Base-by-base conservation (phyloP, 2,329 filamentous ascomycete genomes). In the Trichophyton benhamiae region DNA sequence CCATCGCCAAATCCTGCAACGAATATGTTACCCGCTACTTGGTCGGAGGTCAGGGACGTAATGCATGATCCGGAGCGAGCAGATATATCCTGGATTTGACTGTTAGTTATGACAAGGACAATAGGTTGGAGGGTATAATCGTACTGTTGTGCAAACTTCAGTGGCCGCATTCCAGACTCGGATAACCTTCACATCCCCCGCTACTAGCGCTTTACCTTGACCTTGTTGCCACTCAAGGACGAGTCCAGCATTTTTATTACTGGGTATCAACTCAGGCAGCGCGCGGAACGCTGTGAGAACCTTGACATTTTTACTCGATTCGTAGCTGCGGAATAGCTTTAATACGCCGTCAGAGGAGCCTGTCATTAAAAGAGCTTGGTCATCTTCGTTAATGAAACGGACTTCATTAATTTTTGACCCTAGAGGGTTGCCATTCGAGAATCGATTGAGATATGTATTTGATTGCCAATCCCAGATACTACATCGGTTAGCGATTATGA, bases 161-260 rank as follows among this genome's bases (percentile, higher is more conserved):
- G 89, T 88, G 6, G 89, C 90, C 15, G 92, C 92, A 70, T 95
- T 94, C 94, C 94, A 99, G 38, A 97, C 89, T 41, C 91, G 84
- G 67, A 99, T 96, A 38, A 96, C 89, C 62, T 94, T 89, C 60
- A 96, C 90, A 72, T 99, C 94, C 52, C 94, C 94, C 9, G 94
- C 94, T 36, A 97, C 94, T n/a, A 99, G 81, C 6, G 95, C 87
- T 63, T 90, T 89, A 6, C 94, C 94, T 67, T 90, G 89, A n/a
- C 95, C 91, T 76, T 99, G 94, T 72, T 97, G 92, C 94, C 94
- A 99, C 73, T 99, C 92, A 71, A 97, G 95, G 27, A 97, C 92
- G 75, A 99, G 87, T 22, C 94, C 94, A 0, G 91, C 91, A 72
- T 96, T 95, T 69, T 91, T 87, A 69, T 92, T 96, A 72, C 89